A percentile compares a stretch with the other conserved stretches of the same genome.
These are phyloP conservation scores for Ormosia semicastrata DNA, from an alignment of 306 rosid genomes.

Conservation along the genomic window DNA sequence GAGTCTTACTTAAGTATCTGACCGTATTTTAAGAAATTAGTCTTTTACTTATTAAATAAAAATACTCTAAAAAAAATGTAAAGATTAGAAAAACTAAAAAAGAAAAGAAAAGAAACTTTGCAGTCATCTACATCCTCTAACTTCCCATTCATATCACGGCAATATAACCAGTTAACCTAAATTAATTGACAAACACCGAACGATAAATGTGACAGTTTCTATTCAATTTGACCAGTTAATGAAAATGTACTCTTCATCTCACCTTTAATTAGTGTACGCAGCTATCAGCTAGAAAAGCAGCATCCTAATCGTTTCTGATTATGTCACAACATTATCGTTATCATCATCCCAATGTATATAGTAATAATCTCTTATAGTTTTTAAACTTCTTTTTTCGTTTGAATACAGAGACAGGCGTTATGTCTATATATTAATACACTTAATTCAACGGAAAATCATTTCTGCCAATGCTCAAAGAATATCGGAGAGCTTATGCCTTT, in stretches of 20 bases:
- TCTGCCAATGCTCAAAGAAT: not conserved
- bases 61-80: too few relatives aligned
- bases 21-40: too few relatives aligned
- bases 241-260: not conserved
- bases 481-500: not conserved
- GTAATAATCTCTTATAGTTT: too few relatives aligned
- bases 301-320: not conserved
- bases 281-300: not conserved
- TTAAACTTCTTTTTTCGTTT: not conserved
- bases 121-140: not conserved
- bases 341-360: too few relatives aligned
- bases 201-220: not conserved
- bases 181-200: not conserved
- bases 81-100: not conserved
- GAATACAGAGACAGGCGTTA: not conserved
- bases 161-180: not conserved
- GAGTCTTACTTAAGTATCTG: too few relatives aligned
- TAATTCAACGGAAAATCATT: not conserved
- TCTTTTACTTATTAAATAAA: too few relatives aligned
- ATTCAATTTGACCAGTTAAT: not conserved
- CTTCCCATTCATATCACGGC: not conserved
- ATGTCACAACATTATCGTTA: too few relatives aligned
- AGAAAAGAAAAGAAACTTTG: not conserved
- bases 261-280: not conserved
- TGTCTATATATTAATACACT: not conserved